These are phyloP conservation scores for Ceratopteris richardii DNA, from an alignment of 75 land plant species.

Conservation along the genomic window DNA sequence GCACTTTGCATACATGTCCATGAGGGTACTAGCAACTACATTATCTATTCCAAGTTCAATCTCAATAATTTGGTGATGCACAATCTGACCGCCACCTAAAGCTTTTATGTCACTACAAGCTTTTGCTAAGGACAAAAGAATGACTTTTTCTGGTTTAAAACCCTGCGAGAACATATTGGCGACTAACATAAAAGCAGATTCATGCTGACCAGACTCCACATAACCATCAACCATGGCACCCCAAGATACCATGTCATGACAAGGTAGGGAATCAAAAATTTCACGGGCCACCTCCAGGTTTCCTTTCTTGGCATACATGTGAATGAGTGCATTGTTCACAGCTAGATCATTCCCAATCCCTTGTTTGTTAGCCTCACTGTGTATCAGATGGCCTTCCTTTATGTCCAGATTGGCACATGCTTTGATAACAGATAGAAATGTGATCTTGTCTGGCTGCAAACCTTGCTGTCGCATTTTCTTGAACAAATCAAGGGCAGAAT, in stretches of 20 bases:
- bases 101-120: conserved; percentile 38
- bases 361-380: conserved; percentile 19
- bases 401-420: conserved; percentile 7
- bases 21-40: conserved; percentile 43
- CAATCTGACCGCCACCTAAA: conserved; percentile 38
- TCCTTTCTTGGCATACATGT: conserved; percentile 54
- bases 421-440: conserved; percentile 6
- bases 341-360: conserved; percentile 35
- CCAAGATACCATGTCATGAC: conserved; percentile 28
- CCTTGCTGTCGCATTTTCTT: conserved; percentile 13
- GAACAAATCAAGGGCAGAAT: conserved; percentile 12
- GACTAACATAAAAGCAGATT: conserved; percentile 34
- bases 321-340: conserved; percentile 32
- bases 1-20: conserved; percentile 67
- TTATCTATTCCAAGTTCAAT: conserved; percentile 28
- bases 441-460: conserved; percentile 9
- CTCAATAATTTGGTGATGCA: conserved; percentile 45
- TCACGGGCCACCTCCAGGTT: conserved; percentile 4
- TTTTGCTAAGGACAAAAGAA: conserved; percentile 41
- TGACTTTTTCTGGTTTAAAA: conserved; percentile 36
- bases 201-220: conserved; percentile 37
- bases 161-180: conserved; percentile 34
- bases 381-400: conserved; percentile 37
- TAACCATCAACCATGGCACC: conserved; percentile 54
- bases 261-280: neutral